A percentile compares a stretch with the other conserved stretches of the same genome.
Conservation (phyloP, 305 asterid species). For the Fraxinus sp. region DNA sequence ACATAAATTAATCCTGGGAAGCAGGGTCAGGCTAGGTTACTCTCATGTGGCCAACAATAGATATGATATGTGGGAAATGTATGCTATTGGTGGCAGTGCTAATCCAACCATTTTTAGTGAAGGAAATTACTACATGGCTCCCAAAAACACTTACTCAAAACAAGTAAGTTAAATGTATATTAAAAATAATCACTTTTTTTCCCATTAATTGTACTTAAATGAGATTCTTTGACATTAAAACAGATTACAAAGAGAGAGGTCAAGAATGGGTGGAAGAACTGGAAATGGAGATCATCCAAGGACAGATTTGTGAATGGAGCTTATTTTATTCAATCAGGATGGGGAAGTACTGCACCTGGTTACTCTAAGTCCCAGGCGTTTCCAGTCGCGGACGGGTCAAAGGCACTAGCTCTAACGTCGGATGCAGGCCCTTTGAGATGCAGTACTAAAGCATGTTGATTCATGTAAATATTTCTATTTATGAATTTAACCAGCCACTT, state of each 20-base stretch:
- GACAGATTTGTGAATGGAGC: slow-evolving; percentile 81
- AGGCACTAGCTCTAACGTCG: slow-evolving; percentile 56
- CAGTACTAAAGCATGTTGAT: slow-evolving; percentile 35
- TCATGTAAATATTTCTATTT: neutral
- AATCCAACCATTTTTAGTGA: slow-evolving; percentile 51
- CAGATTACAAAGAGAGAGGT: slow-evolving; percentile 79
- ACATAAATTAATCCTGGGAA: neutral
- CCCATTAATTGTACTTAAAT: neutral
- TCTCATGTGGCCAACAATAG: slow-evolving; percentile 57
- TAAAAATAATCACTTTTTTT: neutral
- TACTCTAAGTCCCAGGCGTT: slow-evolving; percentile 53
- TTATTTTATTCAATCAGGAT: slow-evolving; percentile 74
- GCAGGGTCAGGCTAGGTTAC: slow-evolving; percentile 50
- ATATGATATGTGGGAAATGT: slow-evolving; percentile 49
- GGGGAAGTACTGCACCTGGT: slow-evolving; percentile 56
- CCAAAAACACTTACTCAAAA: slow-evolving; percentile 27
- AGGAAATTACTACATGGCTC: slow-evolving; percentile 52
- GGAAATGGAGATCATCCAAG: slow-evolving; percentile 84
- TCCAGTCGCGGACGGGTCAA: slow-evolving; percentile 59
- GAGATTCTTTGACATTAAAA: neutral
- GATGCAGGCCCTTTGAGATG: slow-evolving; percentile 65
- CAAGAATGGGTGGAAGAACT: slow-evolving; percentile 52
- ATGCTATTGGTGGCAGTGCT: slow-evolving; percentile 56
- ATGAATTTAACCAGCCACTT: neutral
- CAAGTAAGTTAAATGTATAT: slow-evolving; percentile 18